Evolutionary conservation across 2,329 filamentous ascomycete genomes (phyloP).

Genomic region (Ceratocystis alfenasii): DNA sequence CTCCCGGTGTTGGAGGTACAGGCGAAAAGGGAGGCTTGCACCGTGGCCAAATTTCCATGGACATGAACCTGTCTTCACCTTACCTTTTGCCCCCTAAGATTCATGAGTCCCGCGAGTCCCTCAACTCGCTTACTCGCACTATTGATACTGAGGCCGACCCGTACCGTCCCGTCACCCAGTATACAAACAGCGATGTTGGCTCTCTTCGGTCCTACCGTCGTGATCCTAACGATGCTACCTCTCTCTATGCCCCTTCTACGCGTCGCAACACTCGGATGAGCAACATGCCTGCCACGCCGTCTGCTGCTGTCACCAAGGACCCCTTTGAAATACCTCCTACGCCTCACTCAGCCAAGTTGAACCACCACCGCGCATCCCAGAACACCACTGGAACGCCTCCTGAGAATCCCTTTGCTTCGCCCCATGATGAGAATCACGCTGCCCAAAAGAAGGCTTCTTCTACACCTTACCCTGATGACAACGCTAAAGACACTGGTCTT

Average conservation of each 20-base stretch:
- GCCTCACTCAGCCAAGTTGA: constrained; percentile 11
- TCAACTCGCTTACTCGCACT: constrained; percentile 71
- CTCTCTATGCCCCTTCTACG: constrained; percentile 35
- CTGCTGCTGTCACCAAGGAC: constrained; percentile 16
- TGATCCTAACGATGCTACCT: constrained; percentile 31
- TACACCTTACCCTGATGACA: constrained; percentile 30
- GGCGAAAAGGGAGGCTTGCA: constrained; percentile 40
- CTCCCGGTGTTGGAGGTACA: constrained; percentile 16
- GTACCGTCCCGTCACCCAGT: constrained; percentile 54
- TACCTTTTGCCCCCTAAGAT: constrained; percentile 84
- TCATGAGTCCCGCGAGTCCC: constrained; percentile 69
- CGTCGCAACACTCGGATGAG: constrained; percentile 32
- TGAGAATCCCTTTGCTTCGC: constrained; percentile 21
- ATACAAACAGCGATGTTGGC: constrained; percentile 44
- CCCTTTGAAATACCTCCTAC: constrained; percentile 20
- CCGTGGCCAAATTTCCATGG: constrained; percentile 52
- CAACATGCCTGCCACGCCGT: constrained; percentile 35
- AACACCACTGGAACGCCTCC: not conserved
- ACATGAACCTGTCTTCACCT: constrained; percentile 66
- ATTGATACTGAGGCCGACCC: constrained; percentile 69
- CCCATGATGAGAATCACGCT: constrained; percentile 15
- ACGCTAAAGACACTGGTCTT: constrained; percentile 22
- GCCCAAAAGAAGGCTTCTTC: not conserved
- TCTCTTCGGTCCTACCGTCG: constrained; percentile 44
- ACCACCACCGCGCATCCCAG: constrained; percentile 6